Conservation (phyloP, 768 basidiomycete genomes). For the Boletus coccyginus region DNA sequence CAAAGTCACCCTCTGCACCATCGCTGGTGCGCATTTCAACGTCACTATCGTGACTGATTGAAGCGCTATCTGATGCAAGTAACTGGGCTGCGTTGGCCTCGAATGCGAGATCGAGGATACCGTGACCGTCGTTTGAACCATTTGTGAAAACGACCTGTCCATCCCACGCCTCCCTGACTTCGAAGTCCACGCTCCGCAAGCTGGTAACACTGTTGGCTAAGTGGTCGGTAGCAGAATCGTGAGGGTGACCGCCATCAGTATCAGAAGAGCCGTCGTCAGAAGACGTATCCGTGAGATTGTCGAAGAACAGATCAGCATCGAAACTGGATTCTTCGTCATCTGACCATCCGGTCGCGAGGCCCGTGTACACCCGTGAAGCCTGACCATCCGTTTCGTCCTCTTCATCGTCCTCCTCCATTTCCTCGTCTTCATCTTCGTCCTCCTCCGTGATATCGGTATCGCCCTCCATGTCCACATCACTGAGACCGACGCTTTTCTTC, state of each 20-base stretch:
- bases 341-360: conserved; percentile 74
- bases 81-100: conserved; percentile 59
- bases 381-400: conserved; percentile 48
- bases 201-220: conserved; percentile 31
- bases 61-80: conserved; percentile 46
- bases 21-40: conserved; percentile 43
- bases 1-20: conserved; percentile 28
- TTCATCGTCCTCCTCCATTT: conserved; percentile 39
- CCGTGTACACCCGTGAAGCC: conserved; percentile 47
- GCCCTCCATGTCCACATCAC: conserved; percentile 63
- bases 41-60: conserved; percentile 52
- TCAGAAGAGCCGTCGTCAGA: conserved; percentile 35
- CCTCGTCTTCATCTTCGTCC: conserved; percentile 50
- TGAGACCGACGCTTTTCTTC: conserved; percentile 64
- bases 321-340: conserved; percentile 75
- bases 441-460: conserved; percentile 60
- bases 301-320: conserved; percentile 83
- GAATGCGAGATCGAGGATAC: conserved; percentile 66
- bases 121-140: conserved; percentile 46
- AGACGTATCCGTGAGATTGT: conserved; percentile 64
- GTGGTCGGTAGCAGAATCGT: conserved; percentile 28
- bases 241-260: conserved; percentile 47
- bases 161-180: conserved; percentile 71
- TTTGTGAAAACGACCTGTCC: conserved; percentile 75
- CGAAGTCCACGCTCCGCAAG: conserved; percentile 43